Base-by-base conservation (phyloP, 2,329 filamentous ascomycete species). In the Pseudogymnoascus verrucosus region DNA sequence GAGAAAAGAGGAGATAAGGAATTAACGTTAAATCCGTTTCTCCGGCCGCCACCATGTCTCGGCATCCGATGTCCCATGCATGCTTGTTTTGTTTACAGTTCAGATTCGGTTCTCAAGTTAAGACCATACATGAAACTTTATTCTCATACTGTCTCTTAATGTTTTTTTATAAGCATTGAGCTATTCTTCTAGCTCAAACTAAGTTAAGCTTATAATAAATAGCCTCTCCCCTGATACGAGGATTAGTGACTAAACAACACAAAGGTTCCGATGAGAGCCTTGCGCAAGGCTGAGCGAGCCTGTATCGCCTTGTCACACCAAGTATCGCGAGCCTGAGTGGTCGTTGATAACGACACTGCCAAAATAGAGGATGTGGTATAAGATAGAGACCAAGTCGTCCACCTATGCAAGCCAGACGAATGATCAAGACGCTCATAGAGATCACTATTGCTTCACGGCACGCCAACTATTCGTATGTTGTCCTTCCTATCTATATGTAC, bases 1-100 rank as follows among this genome's bases (percentile, higher is more conserved):
- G 47, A 54, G 47, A 54, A 54, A 54, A 54, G 47, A 54, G 47
- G 47, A 54, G 26, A 11, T 54, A 54, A 54, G 47, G 47, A 16
- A 8, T 54, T 54, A 47, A n/a, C 14, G 12, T 51, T 51, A 54
- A 54, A 26, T 54, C 47, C 47, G 47, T 54, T 31, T 26, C 7
- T 54, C 26, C 26, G 47, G 8, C 14, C 47, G 47, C 14, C 47
- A 54, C n/a, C 7, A 4, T 54, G 44, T 16, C 44, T 54, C 23
- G 23, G 23, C 23, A 7, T 12, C 4, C 26, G 14, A 31, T 16
- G 14, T 8, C 11, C 14, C 26, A 31, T 10, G 4, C n/a, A 14
- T 16, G 14, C 11, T 31, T 54, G 47, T 31, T 23, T 5, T 54
- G 44, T 23, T 21, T 26, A n/a, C 19, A 3, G 42, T 23, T 26